Conservation (phyloP, 148 eudicot species). For the Spergularia bocconei region DNA sequence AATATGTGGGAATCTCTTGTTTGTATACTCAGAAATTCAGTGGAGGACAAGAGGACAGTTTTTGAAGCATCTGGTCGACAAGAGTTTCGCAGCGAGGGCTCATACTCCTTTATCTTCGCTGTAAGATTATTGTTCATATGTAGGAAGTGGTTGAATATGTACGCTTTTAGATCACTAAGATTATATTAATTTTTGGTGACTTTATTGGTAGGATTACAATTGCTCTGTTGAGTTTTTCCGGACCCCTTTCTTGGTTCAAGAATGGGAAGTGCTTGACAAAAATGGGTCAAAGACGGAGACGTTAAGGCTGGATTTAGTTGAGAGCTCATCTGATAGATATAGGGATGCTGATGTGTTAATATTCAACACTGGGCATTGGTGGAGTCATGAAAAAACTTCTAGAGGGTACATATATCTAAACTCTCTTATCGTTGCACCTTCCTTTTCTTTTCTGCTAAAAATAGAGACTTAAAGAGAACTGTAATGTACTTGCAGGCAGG, state of each 20-base stretch:
- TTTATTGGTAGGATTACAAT: conserved; percentile 49
- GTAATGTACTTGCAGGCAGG: conserved; percentile 43
- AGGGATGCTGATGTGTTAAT: conserved; percentile 65
- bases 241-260: conserved; percentile 63
- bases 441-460: neutral
- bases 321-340: conserved; percentile 42
- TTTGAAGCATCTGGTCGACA: conserved; percentile 65
- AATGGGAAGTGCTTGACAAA: conserved; percentile 46
- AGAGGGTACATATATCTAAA: conserved; percentile 45
- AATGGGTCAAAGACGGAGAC: conserved; percentile 63
- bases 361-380: conserved; percentile 89
- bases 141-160: neutral
- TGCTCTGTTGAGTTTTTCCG: conserved; percentile 66
- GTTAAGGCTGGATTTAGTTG: conserved; percentile 59
- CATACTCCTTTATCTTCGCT: conserved; percentile 55
- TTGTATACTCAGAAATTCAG: conserved; percentile 55
- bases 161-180: neutral
- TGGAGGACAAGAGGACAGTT: conserved; percentile 48
- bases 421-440: neutral
- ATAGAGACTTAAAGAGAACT: neutral
- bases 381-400: conserved; percentile 71
- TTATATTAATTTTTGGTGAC: conserved; percentile 1
- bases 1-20: conserved; percentile 92
- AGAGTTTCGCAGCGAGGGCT: conserved; percentile 51
- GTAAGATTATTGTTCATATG: conserved; percentile 26